phyloP scores from a whole-genome alignment of 306 rosid genomes.

The Casuarina cunninghamiana region DNA sequence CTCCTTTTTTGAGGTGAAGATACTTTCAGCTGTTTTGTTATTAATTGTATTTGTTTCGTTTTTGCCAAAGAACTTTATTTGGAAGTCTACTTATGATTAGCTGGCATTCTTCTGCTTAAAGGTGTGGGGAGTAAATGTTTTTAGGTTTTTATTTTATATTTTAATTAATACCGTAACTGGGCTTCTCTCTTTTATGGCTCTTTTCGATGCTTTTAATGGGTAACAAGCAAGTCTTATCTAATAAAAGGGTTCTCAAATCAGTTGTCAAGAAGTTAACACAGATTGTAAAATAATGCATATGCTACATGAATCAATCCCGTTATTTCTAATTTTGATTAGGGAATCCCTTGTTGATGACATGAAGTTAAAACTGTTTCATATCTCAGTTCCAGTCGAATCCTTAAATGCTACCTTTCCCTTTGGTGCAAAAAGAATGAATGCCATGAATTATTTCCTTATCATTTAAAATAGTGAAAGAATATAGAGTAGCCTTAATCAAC shows the following conservation, averaged over 20 bases:
- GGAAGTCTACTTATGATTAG: neutral
- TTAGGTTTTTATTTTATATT: neutral
- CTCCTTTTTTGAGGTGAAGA: constrained; percentile 43
- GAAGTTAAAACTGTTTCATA: neutral
- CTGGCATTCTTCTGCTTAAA: neutral
- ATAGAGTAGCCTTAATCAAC: neutral
- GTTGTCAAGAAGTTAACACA: too few relatives aligned
- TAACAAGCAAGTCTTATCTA: too few relatives aligned
- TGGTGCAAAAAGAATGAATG: too few relatives aligned
- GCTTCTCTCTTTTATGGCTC: too few relatives aligned
- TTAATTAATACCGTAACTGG: too few relatives aligned
- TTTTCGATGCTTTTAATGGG: too few relatives aligned
- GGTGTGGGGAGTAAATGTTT: neutral
- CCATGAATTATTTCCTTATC: neutral
- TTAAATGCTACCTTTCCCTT: too few relatives aligned
- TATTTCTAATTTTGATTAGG: too few relatives aligned
- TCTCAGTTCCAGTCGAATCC: too few relatives aligned
- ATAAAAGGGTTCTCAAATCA: too few relatives aligned
- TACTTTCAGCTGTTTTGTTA: constrained; percentile 26
- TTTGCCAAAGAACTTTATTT: constrained; percentile 8
- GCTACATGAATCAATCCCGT: too few relatives aligned
- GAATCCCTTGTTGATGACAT: neutral
- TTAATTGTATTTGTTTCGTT: constrained; percentile 34
- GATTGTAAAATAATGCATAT: too few relatives aligned
- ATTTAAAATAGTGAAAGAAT: neutral